phyloP scores from a whole-genome alignment of 441 rosid genomes.

The Euphorbia celastroides region DNA sequence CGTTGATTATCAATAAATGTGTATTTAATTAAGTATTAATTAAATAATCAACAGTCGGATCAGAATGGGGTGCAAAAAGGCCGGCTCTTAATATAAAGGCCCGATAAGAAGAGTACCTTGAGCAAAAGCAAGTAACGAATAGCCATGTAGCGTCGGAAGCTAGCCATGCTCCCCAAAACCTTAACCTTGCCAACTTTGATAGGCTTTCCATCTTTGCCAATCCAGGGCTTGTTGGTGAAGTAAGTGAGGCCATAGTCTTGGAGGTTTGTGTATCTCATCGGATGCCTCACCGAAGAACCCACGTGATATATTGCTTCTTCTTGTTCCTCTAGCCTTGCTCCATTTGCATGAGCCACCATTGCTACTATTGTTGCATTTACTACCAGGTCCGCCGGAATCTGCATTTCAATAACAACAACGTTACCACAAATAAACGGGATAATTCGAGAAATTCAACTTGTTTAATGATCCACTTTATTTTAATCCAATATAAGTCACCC shows the following conservation, averaged over 20 bases:
- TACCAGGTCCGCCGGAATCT: constrained; percentile 94
- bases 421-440: no score
- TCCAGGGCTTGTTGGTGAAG: constrained; percentile 69
- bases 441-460: no score
- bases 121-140: constrained; percentile 57
- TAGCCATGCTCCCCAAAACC: constrained; percentile 52
- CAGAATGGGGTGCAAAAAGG: no score
- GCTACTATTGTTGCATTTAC: constrained; percentile 69
- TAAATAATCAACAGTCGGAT: no score
- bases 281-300: constrained; percentile 65
- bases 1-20: no score
- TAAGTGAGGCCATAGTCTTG: constrained; percentile 42
- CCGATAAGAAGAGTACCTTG: no score
- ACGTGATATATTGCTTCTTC: constrained; percentile 51
- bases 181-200: constrained; percentile 52
- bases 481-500: no score
- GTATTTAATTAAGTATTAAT: no score
- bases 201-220: constrained; percentile 71
- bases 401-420: constrained; percentile 9
- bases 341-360: constrained; percentile 47
- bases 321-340: constrained; percentile 16
- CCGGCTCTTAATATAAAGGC: no score
- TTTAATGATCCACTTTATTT: no score
- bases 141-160: constrained; percentile 66
- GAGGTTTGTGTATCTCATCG: constrained; percentile 40